Evolutionary conservation across 495 filamentous ascomycete genomes (phyloP), one percentile per base, ranked within the genome.

Genomic region (Penicillium waksmanii): DNA sequence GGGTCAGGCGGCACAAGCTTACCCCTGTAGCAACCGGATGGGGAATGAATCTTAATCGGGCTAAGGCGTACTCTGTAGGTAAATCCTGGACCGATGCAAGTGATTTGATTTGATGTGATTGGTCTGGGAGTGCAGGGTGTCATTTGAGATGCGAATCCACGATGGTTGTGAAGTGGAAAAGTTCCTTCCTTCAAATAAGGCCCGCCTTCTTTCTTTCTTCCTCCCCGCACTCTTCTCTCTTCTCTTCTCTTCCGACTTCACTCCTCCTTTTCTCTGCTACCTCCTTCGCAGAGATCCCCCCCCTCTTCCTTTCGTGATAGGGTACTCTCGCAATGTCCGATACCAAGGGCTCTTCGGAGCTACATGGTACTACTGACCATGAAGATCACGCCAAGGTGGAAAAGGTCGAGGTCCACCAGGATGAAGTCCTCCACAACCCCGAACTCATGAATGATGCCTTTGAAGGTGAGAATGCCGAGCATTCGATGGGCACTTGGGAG

Each of bases 401-500:
- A 34, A 59, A 71, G 10, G 53, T 50, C 33, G 62, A 69, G 38
- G 47, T 73, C 21, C 50, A 63, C 7, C 58, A 72, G 15, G 56
- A 60, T 19, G 68, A 77, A 65, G 58, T 71, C 53, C 36, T 74
- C 56, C 61, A 21, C 25, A 64, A 73, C 40, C 1, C 42, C 15
- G 70, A 72, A 40, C 63, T 75, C 31, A 64, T 73, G 65, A 64
- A 68, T 18, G 72, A 75, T 63, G 74, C 74, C 56, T 68, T 72
- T 25, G 66, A 66, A 27, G 74, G 63, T 38, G 72, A 73, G 61
- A 60, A 69, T 38, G 64, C 35, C 34, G 74, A 77, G 53, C 67
- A 68, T 59, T 38, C 66, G 27, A 71, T 70, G 71, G 64, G 69
- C 13, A 58, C 65, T 2, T 67, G 70, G 61, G 58, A 62, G 42